Evolutionary conservation across 2,329 filamentous ascomycete genomes (phyloP).

Genomic region (Lecanoromycetidae sp.): DNA sequence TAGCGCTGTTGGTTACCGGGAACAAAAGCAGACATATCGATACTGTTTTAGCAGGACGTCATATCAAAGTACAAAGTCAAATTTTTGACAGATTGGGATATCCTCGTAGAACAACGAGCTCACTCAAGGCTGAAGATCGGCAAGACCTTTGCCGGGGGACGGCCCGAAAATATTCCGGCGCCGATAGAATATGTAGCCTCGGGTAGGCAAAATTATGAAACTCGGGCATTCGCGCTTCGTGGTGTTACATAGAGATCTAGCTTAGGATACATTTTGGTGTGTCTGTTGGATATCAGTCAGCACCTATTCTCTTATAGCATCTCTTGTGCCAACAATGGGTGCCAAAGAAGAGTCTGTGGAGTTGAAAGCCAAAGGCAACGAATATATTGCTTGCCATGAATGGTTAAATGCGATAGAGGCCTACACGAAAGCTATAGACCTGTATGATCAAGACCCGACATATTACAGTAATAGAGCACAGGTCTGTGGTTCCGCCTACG

Average conservation of each 20-base stretch:
- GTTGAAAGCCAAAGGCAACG: conserved; percentile 89
- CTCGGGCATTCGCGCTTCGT: neutral
- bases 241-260: neutral
- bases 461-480: conserved; percentile 94
- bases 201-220: neutral
- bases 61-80: no score
- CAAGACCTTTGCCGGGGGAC: neutral
- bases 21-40: conserved; percentile 50
- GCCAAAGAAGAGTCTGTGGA: conserved; percentile 52
- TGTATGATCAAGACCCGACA: conserved; percentile 70
- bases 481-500: conserved; percentile 44
- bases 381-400: conserved; percentile 78
- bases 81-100: no score
- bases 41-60: neutral
- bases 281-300: no score
- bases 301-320: no score
- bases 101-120: no score
- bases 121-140: neutral
- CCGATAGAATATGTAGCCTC: neutral
- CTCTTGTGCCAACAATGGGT: conserved; percentile 10
- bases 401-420: conserved; percentile 70
- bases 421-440: conserved; percentile 77
- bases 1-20: conserved; percentile 66
- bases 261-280: neutral
- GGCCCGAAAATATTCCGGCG: neutral